Conservation (phyloP, 208 protist species). For the Balamuthia mandrillaris region DNA sequence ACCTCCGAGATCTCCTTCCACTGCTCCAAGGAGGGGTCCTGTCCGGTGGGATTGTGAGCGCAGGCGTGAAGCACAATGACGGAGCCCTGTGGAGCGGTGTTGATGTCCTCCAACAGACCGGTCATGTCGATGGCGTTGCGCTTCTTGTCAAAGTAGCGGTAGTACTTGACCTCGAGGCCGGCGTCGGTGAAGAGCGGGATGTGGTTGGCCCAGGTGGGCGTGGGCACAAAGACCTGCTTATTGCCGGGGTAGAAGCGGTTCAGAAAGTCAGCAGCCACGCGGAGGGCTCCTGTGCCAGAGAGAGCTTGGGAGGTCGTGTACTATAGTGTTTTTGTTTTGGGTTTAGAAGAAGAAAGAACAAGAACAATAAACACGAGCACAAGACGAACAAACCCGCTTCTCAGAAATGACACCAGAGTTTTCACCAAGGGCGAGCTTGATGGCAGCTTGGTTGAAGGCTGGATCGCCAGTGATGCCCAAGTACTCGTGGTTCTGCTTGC, state of each 20-base stretch:
- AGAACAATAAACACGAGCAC: background rate
- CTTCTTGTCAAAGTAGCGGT: slow-evolving; percentile 64
- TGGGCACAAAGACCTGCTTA: slow-evolving; percentile 69
- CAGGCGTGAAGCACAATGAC: slow-evolving; percentile 96
- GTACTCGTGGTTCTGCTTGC: slow-evolving; percentile 94
- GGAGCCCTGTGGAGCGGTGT: slow-evolving; percentile 68
- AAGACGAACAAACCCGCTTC: background rate
- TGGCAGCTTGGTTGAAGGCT: slow-evolving; percentile 78
- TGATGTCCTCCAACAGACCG: slow-evolving; percentile 58
- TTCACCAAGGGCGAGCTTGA: slow-evolving; percentile 84
- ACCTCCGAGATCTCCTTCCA: slow-evolving; percentile 86
- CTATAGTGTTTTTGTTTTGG: background rate
- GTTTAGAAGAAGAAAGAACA: background rate
- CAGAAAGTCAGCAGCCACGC: slow-evolving; percentile 75
- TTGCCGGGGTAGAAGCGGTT: slow-evolving; percentile 38
- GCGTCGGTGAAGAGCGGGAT: slow-evolving; percentile 32
- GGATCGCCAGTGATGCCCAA: slow-evolving; percentile 85
- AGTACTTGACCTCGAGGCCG: slow-evolving; percentile 40
- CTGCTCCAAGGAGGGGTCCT: slow-evolving; percentile 91
- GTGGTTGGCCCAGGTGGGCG: slow-evolving; percentile 72
- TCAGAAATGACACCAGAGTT: slow-evolving; percentile 36
- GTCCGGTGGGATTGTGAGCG: slow-evolving; percentile 98
- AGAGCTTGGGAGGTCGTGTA: slow-evolving; percentile 74
- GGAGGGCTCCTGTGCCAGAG: slow-evolving; percentile 83
- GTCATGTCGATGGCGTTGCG: slow-evolving; percentile 68